A percentile compares a stretch with the other conserved stretches of the same genome.
These are phyloP conservation scores for Diaporthe aspalathi DNA, from an alignment of 2,329 filamentous ascomycete species.

Conservation along the genomic window DNA sequence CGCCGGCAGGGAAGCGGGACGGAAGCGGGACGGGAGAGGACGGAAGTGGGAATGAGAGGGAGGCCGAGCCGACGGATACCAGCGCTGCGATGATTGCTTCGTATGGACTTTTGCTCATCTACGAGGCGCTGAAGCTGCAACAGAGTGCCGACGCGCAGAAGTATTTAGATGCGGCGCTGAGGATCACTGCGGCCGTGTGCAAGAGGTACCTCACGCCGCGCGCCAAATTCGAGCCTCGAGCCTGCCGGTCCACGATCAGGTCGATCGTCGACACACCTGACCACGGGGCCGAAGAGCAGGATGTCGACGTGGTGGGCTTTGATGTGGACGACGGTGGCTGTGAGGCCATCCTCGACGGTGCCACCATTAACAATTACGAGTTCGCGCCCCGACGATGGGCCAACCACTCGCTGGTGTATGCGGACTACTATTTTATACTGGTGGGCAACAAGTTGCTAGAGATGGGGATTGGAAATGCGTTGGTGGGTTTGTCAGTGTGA, in stretches of 20 bases:
- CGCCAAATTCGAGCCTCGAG: conserved; percentile 37
- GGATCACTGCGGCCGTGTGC: conserved; percentile 45
- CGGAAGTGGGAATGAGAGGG: not conserved
- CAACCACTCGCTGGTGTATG: conserved; percentile 61
- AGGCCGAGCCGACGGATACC: conserved; percentile 48
- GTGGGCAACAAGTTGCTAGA: conserved; percentile 58
- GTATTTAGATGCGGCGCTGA: conserved; percentile 46
- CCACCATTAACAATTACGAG: conserved; percentile 60
- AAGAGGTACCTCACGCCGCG: conserved; percentile 43
- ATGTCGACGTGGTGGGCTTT: conserved; percentile 39
- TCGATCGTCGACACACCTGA: conserved; percentile 44
- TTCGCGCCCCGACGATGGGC: conserved; percentile 57
- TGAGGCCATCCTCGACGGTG: conserved; percentile 58
- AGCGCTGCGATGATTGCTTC: conserved; percentile 53
- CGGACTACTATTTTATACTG: conserved; percentile 60
- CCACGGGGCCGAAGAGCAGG: conserved; percentile 38
- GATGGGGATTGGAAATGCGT: conserved; percentile 41
- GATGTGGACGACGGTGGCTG: conserved; percentile 41
- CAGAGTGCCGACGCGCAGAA: conserved; percentile 39
- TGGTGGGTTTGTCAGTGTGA: not conserved
- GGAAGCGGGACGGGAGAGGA: too few relatives aligned
- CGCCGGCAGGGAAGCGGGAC: conserved; percentile 41
- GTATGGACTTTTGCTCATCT: conserved; percentile 49
- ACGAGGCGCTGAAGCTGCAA: conserved; percentile 43
- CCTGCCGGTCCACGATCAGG: not conserved